Evolutionary conservation across 768 basidiomycete genomes (phyloP).

Genomic region (Lactarius psammicola): DNA sequence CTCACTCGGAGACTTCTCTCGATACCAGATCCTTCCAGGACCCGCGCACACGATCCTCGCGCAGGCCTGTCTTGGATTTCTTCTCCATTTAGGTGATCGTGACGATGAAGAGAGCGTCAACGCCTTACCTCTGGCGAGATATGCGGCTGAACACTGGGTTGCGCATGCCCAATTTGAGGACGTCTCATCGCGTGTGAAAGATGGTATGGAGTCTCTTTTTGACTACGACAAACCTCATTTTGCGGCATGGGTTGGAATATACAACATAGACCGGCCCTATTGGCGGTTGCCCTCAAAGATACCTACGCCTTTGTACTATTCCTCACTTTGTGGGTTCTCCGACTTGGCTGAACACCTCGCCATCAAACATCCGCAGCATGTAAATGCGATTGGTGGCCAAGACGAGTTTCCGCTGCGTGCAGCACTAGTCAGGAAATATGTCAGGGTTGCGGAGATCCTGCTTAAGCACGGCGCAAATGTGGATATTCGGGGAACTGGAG

Average conservation of each 20-base stretch:
- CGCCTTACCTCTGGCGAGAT: background rate
- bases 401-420: background rate
- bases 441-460: background rate
- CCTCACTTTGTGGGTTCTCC: background rate
- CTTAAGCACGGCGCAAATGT: background rate
- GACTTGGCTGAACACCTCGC: background rate
- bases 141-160: background rate
- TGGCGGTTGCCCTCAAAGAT: background rate
- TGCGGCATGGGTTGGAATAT: background rate
- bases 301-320: background rate
- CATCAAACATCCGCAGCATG: background rate
- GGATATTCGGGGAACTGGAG: background rate
- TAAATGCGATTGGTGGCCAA: background rate
- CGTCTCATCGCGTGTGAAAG: background rate
- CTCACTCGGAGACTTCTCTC: background rate
- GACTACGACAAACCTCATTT: background rate
- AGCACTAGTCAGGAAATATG: background rate
- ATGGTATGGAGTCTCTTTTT: background rate
- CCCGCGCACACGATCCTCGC: background rate
- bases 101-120: background rate
- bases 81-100: background rate
- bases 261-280: background rate
- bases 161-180: background rate
- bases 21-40: background rate
- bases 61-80: background rate